Conservation (phyloP, 352 stramenopile species). For the Phytophthora pini region DNA sequence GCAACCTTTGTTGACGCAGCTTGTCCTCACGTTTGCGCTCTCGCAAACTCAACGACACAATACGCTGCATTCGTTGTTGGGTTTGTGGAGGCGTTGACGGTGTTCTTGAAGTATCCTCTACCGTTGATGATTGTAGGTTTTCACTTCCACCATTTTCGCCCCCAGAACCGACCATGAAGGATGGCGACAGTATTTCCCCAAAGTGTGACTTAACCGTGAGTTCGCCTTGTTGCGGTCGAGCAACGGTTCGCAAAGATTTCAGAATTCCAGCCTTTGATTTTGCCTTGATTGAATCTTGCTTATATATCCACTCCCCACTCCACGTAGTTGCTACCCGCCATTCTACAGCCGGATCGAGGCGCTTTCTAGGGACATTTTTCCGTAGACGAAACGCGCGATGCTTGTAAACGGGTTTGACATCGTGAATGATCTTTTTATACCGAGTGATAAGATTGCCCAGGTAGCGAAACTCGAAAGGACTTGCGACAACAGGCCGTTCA, state of each 20-base stretch:
- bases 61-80: slow-evolving; percentile 33
- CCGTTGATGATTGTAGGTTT: neutral
- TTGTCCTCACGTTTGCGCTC: slow-evolving; percentile 34
- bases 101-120: neutral
- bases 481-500: slow-evolving; percentile 39
- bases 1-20: slow-evolving; percentile 37
- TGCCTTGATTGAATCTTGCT: slow-evolving; percentile 40
- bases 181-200: slow-evolving; percentile 54
- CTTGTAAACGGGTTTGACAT: slow-evolving; percentile 65
- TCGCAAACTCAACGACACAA: slow-evolving; percentile 24
- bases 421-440: slow-evolving; percentile 66
- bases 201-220: slow-evolving; percentile 59
- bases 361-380: slow-evolving; percentile 33
- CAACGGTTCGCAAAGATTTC: slow-evolving; percentile 47
- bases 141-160: neutral
- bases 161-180: slow-evolving; percentile 4
- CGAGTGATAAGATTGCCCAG: slow-evolving; percentile 63
- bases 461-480: slow-evolving; percentile 67
- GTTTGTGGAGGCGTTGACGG: slow-evolving; percentile 4
- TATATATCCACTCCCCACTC: slow-evolving; percentile 71
- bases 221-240: slow-evolving; percentile 27
- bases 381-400: slow-evolving; percentile 43
- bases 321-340: slow-evolving; percentile 65
- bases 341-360: slow-evolving; percentile 33
- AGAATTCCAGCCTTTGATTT: slow-evolving; percentile 46